Evolutionary conservation across 2,329 filamentous ascomycete species (phyloP).

Genomic region (Arthrocladium fulminans): DNA sequence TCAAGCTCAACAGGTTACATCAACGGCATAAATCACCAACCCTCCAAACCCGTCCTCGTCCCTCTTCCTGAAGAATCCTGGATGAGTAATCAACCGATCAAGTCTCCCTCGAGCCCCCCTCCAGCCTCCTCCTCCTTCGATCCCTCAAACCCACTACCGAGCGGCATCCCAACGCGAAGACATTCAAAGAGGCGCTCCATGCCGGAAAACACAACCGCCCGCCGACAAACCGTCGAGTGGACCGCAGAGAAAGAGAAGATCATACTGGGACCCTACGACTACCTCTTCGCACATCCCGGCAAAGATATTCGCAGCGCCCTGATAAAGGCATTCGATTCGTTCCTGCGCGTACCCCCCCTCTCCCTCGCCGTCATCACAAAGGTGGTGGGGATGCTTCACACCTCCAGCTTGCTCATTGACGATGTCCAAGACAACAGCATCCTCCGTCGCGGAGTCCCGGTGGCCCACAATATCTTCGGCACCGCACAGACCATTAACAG

Average conservation of each 20-base stretch:
- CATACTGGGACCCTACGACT: conserved; percentile 38
- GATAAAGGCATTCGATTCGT: conserved; percentile 38
- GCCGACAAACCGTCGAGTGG: conserved; percentile 16
- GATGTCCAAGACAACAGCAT: conserved; percentile 43
- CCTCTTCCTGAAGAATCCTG: conserved; percentile 55
- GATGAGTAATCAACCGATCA: conserved; percentile 38
- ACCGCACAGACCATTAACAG: conserved; percentile 45
- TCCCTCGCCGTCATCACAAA: conserved; percentile 36
- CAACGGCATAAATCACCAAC: conserved; percentile 26
- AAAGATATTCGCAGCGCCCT: conserved; percentile 38
- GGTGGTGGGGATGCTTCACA: conserved; percentile 39
- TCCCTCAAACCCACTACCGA: conserved; percentile 9
- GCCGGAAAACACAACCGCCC: conserved; percentile 10
- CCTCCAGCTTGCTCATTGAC: conserved; percentile 40
- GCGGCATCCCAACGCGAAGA: conserved; percentile 17
- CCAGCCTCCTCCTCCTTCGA: not conserved
- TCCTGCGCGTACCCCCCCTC: conserved; percentile 34
- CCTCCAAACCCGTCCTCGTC: conserved; percentile 36
- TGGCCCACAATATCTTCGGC: conserved; percentile 43
- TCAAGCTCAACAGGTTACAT: conserved; percentile 57
- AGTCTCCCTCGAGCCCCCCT: conserved; percentile 14
- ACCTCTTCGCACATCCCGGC: conserved; percentile 36
- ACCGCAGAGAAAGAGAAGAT: conserved; percentile 33
- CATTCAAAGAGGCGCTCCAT: conserved; percentile 20
- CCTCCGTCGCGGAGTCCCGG: conserved; percentile 41